phyloP scores from a whole-genome alignment of 208 protist genomes.

The Wallacemonas rigidus region DNA sequence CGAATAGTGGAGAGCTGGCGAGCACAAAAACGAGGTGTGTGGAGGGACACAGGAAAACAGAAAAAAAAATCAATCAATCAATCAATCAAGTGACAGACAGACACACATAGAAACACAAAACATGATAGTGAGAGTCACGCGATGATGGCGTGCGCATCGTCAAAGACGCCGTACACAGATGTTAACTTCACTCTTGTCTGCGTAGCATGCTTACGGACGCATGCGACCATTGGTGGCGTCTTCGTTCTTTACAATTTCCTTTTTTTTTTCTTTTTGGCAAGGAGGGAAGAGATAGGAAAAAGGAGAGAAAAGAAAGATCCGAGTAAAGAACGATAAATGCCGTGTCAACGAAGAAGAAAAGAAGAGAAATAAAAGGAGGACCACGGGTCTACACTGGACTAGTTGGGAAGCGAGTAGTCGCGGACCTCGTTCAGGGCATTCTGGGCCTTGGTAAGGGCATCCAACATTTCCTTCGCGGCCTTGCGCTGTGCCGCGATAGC shows the following conservation, averaged over 20 bases:
- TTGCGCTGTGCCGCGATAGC: slow-evolving; percentile 87
- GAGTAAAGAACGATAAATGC: slow-evolving; percentile 6
- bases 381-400: background rate
- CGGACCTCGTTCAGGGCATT: slow-evolving; percentile 83
- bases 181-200: too few species aligned
- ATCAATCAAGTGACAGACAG: too few species aligned
- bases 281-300: background rate
- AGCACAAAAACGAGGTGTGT: too few species aligned
- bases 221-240: too few species aligned
- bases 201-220: too few species aligned
- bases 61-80: too few species aligned
- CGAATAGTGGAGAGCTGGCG: too few species aligned
- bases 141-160: too few species aligned
- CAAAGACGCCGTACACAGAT: too few species aligned
- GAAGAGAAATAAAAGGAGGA: background rate
- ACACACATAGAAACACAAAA: too few species aligned
- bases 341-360: background rate
- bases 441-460: slow-evolving; percentile 85
- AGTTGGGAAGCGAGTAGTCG: slow-evolving; percentile 56
- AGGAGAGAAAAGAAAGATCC: background rate
- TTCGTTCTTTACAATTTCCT: background rate
- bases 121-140: too few species aligned
- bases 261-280: background rate
- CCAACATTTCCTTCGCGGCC: slow-evolving; percentile 89
- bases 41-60: too few species aligned